Evolutionary conservation across 148 eudicot species (phyloP).

Genomic region (Amaranthus cruentus): DNA sequence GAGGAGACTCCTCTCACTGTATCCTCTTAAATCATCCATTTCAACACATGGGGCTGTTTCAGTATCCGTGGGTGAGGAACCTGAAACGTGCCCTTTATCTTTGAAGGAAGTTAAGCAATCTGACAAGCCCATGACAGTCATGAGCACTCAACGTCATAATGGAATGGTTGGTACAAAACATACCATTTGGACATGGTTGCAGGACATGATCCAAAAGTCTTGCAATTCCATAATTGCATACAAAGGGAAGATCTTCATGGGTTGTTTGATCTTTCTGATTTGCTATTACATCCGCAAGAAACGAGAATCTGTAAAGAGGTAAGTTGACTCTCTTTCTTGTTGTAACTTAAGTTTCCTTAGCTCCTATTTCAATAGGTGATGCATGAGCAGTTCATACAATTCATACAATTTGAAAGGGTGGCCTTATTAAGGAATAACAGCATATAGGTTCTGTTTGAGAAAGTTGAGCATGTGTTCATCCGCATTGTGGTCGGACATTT

Average conservation of each 20-base stretch:
- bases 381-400: background rate
- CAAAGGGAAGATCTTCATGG: slow-evolving; percentile 49
- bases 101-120: slow-evolving; percentile 32
- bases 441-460: background rate
- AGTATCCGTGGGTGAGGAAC: slow-evolving; percentile 31
- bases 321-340: slow-evolving; percentile 16
- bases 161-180: slow-evolving; percentile 27
- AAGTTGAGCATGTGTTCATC: background rate
- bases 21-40: slow-evolving; percentile 39
- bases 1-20: slow-evolving; percentile 62
- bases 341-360: background rate
- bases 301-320: slow-evolving; percentile 53
- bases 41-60: slow-evolving; percentile 30
- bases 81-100: slow-evolving; percentile 19
- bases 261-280: slow-evolving; percentile 48
- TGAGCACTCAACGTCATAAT: slow-evolving; percentile 18
- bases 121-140: slow-evolving; percentile 26
- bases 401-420: background rate
- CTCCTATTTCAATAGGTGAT: too few species aligned
- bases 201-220: slow-evolving; percentile 40
- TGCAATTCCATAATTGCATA: slow-evolving; percentile 41
- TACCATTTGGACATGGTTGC: slow-evolving; percentile 43
- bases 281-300: slow-evolving; percentile 55
- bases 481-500: background rate
- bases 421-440: background rate